phyloP scores from a whole-genome alignment of 2,329 filamentous ascomycete species.

The Ilyonectria mors-panacis region DNA sequence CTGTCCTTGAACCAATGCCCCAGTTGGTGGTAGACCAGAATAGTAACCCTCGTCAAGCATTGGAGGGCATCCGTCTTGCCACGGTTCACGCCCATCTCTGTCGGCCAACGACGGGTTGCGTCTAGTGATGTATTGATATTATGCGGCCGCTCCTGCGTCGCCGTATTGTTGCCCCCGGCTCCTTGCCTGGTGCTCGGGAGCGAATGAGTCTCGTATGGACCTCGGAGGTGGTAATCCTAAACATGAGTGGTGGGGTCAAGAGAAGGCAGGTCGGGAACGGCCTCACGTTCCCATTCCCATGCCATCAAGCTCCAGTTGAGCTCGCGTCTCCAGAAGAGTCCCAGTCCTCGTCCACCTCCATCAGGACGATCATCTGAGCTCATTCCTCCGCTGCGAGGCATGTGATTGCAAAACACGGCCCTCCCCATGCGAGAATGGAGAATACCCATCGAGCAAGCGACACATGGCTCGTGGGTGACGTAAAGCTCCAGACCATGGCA shows the following conservation, averaged over 20 bases:
- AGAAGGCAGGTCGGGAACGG: constrained; percentile 54
- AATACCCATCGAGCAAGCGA: constrained; percentile 97
- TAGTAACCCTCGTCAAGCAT: constrained; percentile 33
- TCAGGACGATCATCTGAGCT: constrained; percentile 79
- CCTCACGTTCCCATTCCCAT: constrained; percentile 79
- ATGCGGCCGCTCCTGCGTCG: constrained; percentile 28
- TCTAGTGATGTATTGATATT: constrained; percentile 39
- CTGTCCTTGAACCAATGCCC: constrained; percentile 54
- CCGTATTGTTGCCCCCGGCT: constrained; percentile 21
- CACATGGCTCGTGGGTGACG: constrained; percentile 94
- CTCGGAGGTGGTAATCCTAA: constrained; percentile 61
- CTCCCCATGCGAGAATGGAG: constrained; percentile 93
- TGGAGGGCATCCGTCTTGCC: constrained; percentile 29
- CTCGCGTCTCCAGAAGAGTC: constrained; percentile 80
- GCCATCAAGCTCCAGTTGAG: constrained; percentile 89
- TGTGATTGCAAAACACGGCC: constrained; percentile 84
- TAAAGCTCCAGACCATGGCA: constrained; percentile 96
- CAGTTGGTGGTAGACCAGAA: constrained; percentile 42
- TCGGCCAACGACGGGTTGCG: constrained; percentile 30
- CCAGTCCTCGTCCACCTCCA: constrained; percentile 73
- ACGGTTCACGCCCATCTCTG: constrained; percentile 20
- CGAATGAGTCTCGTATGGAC: constrained; percentile 53
- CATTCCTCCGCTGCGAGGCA: constrained; percentile 86
- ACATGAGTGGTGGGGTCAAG: constrained; percentile 67
- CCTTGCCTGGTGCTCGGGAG: constrained; percentile 34